Evolutionary conservation across 2,329 filamentous ascomycete genomes (phyloP), one percentile per base, ranked within the genome.

Genomic region (Remersonia thermophila): DNA sequence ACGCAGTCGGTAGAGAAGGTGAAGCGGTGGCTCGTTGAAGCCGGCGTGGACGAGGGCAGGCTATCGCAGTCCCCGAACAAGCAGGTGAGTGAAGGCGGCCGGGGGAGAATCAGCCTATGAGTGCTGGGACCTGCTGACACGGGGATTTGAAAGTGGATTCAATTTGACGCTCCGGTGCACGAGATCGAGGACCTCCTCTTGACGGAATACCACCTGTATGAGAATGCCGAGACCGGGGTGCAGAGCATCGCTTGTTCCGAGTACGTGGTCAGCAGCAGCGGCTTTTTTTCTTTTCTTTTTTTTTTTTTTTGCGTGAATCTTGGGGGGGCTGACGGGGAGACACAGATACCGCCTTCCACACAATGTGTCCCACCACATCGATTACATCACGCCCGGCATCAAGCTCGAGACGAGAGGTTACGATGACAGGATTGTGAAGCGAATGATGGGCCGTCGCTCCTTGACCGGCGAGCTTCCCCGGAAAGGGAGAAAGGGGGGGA

Each of bases 341-440:
- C n/a, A n/a, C 18, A 44, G 48, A 39, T 55, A 54, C 48, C 66
- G 69, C 39, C 52, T 73, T 4, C 69, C 69, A 1, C 55, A 56
- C 18, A 49, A 62, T 28, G 44, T 73, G 11, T 58, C 58, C 30
- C 44, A 57, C 9, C 66, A 73, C 39, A 57, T 74, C 35, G 69
- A 74, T 52, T 73, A 72, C 49, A 63, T 75, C 27, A 73, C 65
- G 1, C 70, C 70, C 0, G 69, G 68, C 12, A 62, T 71, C 43
- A 69, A 67, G 42, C 57, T 73, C 23, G 40, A 40, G 32, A 33
- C 44, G 6, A 37, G 35, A 3, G 39, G 38, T 3, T 33, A 32
- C 14, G 38, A 42, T 6, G 40, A 43, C 15, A 39, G 38, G 11
- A 33, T 38, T 5, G 27, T 26, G 11, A 45, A 41, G 13, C 13